phyloP scores from a whole-genome alignment of 495 filamentous ascomycete species.

The Lophiotrema nucula region DNA sequence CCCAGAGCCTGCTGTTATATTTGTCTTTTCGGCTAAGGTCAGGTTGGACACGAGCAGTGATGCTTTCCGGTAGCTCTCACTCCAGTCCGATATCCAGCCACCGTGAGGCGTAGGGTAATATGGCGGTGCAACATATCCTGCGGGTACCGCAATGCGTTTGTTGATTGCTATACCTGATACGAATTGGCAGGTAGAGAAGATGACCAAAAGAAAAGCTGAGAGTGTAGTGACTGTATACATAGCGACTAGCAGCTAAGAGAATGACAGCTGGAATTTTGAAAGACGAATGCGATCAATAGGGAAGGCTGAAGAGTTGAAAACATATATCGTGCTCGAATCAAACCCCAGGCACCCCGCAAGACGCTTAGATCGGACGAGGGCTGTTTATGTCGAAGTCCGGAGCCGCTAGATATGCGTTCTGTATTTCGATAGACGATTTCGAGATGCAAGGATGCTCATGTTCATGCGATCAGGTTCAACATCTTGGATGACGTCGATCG shows the following conservation, averaged over 20 bases:
- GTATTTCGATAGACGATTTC: slow-evolving; percentile 11
- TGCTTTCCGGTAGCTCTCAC: slow-evolving; percentile 34
- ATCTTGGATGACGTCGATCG: too few species aligned
- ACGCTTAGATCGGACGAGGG: slow-evolving; percentile 3
- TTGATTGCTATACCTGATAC: slow-evolving; percentile 1
- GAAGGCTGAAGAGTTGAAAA: slow-evolving; percentile 1
- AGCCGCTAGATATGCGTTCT: slow-evolving; percentile 1
- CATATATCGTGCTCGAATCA: not conserved
- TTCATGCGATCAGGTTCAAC: not conserved
- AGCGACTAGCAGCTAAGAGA: not conserved
- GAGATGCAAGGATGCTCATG: not conserved
- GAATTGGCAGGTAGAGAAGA: slow-evolving; percentile 8
- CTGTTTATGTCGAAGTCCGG: slow-evolving; percentile 13
- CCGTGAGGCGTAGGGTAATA: slow-evolving; percentile 35
- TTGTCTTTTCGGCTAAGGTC: slow-evolving; percentile 35
- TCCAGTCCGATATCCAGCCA: slow-evolving; percentile 33
- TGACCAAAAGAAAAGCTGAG: not conserved
- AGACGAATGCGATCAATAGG: not conserved
- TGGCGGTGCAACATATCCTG: slow-evolving; percentile 32
- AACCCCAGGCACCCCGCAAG: not conserved
- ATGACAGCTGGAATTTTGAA: not conserved
- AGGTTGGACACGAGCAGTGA: slow-evolving; percentile 28
- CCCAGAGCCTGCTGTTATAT: slow-evolving; percentile 30
- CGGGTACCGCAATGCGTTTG: slow-evolving; percentile 21
- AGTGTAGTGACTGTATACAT: slow-evolving; percentile 1